These are phyloP conservation scores for Vaccinium myrtillus DNA, from an alignment of 148 eudicot genomes.

Conservation along the genomic window DNA sequence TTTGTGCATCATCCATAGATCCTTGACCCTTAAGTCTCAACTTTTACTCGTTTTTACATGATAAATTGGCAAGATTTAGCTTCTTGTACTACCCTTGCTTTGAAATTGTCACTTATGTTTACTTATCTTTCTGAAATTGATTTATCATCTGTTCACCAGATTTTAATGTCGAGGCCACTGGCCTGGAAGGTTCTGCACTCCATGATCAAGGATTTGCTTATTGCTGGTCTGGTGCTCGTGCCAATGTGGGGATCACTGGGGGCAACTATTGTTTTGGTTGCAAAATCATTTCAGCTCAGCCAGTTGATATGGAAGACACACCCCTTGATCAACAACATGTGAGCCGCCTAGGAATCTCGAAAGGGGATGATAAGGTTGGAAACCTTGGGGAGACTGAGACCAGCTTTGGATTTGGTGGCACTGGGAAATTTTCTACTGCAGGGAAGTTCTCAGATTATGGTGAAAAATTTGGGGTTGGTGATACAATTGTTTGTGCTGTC, in stretches of 20 bases:
- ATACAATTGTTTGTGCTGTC: slow-evolving; percentile 56
- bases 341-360: slow-evolving; percentile 61
- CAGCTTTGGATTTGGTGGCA: slow-evolving; percentile 66
- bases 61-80: neutral
- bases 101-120: neutral
- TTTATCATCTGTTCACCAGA: slow-evolving; percentile 32
- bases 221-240: slow-evolving; percentile 87
- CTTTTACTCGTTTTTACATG: neutral
- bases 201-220: slow-evolving; percentile 59
- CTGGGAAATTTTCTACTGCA: slow-evolving; percentile 51
- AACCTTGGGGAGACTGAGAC: slow-evolving; percentile 59
- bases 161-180: slow-evolving; percentile 55
- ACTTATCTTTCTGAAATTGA: neutral
- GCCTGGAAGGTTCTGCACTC: slow-evolving; percentile 48
- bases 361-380: slow-evolving; percentile 51
- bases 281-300: slow-evolving; percentile 51
- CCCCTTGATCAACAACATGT: slow-evolving; percentile 44
- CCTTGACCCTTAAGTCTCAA: neutral
- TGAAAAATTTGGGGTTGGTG: slow-evolving; percentile 56
- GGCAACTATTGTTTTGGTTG: slow-evolving; percentile 76
- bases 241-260: slow-evolving; percentile 49
- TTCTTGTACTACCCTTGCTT: neutral
- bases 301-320: slow-evolving; percentile 56
- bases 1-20: neutral
- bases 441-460: slow-evolving; percentile 50